Percentiles rank a stretch among this genome's conserved stretches.
phyloP scores from a whole-genome alignment of 129 eudicot species.

The Dittrichia graveolens region DNA sequence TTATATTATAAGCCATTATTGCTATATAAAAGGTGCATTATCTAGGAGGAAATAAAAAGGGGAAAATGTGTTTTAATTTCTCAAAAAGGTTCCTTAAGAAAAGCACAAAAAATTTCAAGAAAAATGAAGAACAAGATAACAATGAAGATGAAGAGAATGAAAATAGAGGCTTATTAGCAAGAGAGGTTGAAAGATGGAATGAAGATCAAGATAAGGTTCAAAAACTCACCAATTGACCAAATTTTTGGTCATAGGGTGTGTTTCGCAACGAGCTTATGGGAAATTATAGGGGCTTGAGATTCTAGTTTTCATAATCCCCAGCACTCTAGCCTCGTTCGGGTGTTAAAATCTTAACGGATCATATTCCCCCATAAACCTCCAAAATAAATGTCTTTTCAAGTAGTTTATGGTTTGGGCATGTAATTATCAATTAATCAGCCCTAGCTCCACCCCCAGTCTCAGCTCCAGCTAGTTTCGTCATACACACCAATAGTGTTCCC shows the following conservation, averaged over 20 bases:
- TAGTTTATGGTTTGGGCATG: background rate
- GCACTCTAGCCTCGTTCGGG: too few relatives aligned
- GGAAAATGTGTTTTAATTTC: slow-evolving; percentile 28
- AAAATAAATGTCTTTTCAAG: background rate
- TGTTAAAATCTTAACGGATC: too few relatives aligned
- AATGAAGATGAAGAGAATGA: slow-evolving; percentile 25
- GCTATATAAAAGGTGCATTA: background rate
- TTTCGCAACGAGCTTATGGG: too few relatives aligned
- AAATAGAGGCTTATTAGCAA: slow-evolving; percentile 31
- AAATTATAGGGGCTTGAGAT: too few relatives aligned
- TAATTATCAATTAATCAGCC: too few relatives aligned
- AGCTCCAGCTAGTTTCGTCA: too few relatives aligned
- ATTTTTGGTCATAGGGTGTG: background rate
- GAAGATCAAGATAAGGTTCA: slow-evolving; percentile 27
- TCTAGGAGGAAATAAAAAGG: background rate
- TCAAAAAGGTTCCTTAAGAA: background rate
- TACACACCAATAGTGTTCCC: too few relatives aligned
- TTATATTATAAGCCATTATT: background rate
- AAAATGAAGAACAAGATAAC: background rate
- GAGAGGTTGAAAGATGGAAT: slow-evolving; percentile 37
- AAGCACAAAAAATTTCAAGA: background rate
- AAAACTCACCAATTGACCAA: background rate
- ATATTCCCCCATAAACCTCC: too few relatives aligned
- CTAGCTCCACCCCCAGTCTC: too few relatives aligned
- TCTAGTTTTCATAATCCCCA: too few relatives aligned